Conservation (phyloP, 139 green algal genomes). For the Edaphochlamys debaryana region DNA sequence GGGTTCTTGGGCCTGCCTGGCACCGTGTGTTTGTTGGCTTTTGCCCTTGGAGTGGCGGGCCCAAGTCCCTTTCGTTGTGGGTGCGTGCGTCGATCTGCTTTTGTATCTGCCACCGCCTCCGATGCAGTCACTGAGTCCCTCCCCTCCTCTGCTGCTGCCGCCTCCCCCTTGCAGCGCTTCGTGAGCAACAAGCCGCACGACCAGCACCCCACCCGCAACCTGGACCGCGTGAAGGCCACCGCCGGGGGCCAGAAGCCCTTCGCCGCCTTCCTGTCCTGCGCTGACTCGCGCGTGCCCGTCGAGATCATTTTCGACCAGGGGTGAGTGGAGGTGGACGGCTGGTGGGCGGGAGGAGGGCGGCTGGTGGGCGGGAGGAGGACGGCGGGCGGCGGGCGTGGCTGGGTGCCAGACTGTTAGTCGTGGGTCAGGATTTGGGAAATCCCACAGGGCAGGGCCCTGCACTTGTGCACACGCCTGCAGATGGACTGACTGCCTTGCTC, state of each 20-base stretch:
- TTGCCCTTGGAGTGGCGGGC: neutral
- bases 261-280: conserved; percentile 77
- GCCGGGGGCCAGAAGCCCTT: neutral
- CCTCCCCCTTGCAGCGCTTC: neutral
- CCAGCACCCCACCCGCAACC: conserved; percentile 53
- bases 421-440: too few relatives aligned
- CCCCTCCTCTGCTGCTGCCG: neutral
- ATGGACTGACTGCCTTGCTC: too few relatives aligned
- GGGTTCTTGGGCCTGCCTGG: neutral
- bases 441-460: too few relatives aligned
- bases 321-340: too few relatives aligned
- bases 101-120: neutral
- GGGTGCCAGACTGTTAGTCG: too few relatives aligned
- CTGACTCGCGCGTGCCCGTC: conserved; percentile 83
- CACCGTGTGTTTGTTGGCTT: neutral
- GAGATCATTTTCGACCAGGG: conserved; percentile 85
- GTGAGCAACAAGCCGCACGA: neutral
- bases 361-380: conserved; percentile 62
- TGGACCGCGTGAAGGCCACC: conserved; percentile 1
- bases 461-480: too few relatives aligned
- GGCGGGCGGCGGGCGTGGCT: too few relatives aligned
- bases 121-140: too few relatives aligned
- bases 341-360: too few relatives aligned
- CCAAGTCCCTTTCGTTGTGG: neutral
- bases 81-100: neutral